Conservation (phyloP, 2,329 filamentous ascomycete genomes). For the Fusarium sp. region DNA sequence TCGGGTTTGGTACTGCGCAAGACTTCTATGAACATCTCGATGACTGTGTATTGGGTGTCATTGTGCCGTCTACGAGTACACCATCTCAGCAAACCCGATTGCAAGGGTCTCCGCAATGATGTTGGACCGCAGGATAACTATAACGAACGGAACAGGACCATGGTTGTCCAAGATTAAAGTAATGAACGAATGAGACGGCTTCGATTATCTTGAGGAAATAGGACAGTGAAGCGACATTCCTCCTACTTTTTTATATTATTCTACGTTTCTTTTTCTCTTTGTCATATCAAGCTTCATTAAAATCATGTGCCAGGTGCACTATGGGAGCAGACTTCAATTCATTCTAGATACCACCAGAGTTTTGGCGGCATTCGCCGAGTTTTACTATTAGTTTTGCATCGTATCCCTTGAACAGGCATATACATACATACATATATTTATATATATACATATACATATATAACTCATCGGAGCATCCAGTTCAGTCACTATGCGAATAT, state of each 20-base stretch:
- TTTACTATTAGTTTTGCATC: constrained; percentile 32
- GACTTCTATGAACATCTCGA: constrained; percentile 98
- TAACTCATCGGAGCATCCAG: neutral
- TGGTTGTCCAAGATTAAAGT: constrained; percentile 5
- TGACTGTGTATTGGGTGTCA: constrained; percentile 71
- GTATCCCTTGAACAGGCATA: constrained; percentile 15
- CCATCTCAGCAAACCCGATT: constrained; percentile 21
- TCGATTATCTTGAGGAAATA: constrained; percentile 17
- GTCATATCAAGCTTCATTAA: constrained; percentile 26
- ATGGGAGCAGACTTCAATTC: constrained; percentile 32
- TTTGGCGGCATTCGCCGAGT: constrained; percentile 27
- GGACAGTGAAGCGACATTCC: constrained; percentile 13
- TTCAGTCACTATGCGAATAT: neutral
- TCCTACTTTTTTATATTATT: constrained; percentile 4
- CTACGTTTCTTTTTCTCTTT: constrained; percentile 22
- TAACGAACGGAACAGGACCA: constrained; percentile 2
- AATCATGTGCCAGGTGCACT: constrained; percentile 39
- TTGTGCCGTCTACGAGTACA: constrained; percentile 58
- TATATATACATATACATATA: constrained; percentile 1
- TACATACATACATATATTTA: constrained; percentile 2
- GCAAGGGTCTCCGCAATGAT: constrained; percentile 24
- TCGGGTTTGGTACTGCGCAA: constrained; percentile 83
- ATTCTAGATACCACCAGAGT: constrained; percentile 43
- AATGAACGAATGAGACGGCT: constrained; percentile 22
- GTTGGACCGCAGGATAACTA: neutral